Conservation (phyloP, 1,284 basidiomycete genomes). For the Abortiporus biennis region DNA sequence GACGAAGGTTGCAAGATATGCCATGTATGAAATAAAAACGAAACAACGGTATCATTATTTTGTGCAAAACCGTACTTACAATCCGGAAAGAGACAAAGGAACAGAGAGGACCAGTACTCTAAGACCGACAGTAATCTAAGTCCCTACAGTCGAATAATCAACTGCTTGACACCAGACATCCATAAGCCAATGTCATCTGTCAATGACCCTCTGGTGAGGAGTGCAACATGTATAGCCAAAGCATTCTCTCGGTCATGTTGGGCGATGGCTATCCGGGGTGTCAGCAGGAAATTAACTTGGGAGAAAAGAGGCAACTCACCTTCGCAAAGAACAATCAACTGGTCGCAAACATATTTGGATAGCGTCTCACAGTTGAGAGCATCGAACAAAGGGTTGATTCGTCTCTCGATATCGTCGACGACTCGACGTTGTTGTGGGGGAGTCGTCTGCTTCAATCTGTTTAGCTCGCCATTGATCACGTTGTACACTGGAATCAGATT, state of each 20-base stretch:
- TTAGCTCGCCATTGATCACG: slow-evolving; percentile 58
- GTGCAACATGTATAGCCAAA: slow-evolving; percentile 72
- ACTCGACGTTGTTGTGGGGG: slow-evolving; percentile 81
- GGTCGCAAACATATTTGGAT: slow-evolving; percentile 63
- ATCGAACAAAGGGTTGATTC: slow-evolving; percentile 86
- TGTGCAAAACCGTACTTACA: neutral
- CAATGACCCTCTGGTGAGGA: slow-evolving; percentile 68
- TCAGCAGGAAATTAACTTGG: slow-evolving; percentile 7
- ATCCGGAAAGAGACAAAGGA: too few relatives aligned
- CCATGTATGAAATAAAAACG: neutral
- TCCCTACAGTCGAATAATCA: slow-evolving; percentile 57
- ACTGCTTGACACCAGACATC: slow-evolving; percentile 85
- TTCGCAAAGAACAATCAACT: slow-evolving; percentile 59
- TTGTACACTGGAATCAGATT: slow-evolving; percentile 62
- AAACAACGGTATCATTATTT: neutral
- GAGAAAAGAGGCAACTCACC: slow-evolving; percentile 39
- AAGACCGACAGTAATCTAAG: neutral
- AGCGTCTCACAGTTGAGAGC: slow-evolving; percentile 88
- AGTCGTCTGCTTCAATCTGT: slow-evolving; percentile 59
- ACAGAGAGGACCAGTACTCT: neutral
- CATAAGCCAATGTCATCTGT: slow-evolving; percentile 81
- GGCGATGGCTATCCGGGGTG: slow-evolving; percentile 53
- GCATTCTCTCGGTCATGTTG: slow-evolving; percentile 66
- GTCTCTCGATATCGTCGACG: slow-evolving; percentile 83
- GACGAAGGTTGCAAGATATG: too few relatives aligned